Evolutionary conservation across 306 rosid species (phyloP).

Genomic region (Trichosanthes truncata): DNA sequence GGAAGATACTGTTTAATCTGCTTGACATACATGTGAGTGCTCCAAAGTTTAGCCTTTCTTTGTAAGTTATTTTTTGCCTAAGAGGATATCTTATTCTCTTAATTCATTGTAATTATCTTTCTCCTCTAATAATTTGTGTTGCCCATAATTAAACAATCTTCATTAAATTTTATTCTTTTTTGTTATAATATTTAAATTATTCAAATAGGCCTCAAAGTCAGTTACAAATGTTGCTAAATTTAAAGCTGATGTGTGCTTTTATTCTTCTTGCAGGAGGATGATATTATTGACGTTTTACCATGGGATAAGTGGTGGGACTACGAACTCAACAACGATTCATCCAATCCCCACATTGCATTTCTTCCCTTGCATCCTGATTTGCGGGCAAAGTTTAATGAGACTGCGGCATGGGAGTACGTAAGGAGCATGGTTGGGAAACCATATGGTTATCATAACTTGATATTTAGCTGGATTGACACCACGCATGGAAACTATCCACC

Average conservation of each 20-base stretch:
- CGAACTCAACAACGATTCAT: constrained; percentile 64
- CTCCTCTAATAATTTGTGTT: neutral
- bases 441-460: constrained; percentile 93
- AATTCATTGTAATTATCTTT: neutral
- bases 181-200: neutral
- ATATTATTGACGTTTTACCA: constrained; percentile 62
- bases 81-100: neutral
- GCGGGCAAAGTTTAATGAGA: constrained; percentile 76
- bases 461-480: constrained; percentile 98
- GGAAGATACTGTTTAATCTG: neutral
- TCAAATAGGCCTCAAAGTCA: neutral
- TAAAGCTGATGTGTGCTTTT: neutral
- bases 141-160: neutral
- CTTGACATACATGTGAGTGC: neutral
- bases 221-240: neutral
- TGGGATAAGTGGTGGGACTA: constrained; percentile 99
- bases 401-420: constrained; percentile 98
- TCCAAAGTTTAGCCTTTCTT: neutral
- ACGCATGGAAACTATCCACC: constrained; percentile 71
- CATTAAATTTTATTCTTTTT: neutral
- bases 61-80: neutral
- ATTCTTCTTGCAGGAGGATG: constrained; percentile 65
- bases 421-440: constrained; percentile 75
- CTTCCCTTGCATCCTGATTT: constrained; percentile 83
- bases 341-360: constrained; percentile 90